Evolutionary conservation across 306 rosid genomes (phyloP).

Genomic region (Dalbergia cultrata): DNA sequence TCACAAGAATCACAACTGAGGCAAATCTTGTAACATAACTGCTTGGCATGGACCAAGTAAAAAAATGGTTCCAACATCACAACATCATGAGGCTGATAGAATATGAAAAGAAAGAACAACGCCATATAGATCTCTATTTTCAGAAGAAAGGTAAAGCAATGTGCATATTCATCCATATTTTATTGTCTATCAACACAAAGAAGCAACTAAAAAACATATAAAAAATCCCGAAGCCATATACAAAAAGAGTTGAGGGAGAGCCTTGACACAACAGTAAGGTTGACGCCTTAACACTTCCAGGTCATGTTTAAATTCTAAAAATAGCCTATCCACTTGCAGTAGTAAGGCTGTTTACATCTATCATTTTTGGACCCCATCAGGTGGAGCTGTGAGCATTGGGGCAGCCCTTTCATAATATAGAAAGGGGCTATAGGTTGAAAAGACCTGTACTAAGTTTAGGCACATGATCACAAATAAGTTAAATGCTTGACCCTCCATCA

Average conservation of each 20-base stretch:
- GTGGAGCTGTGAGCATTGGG: too few relatives aligned
- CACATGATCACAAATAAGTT: conserved; percentile 38
- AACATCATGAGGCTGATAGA: conserved; percentile 20
- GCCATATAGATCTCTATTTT: conserved; percentile 10
- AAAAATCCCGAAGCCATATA: conserved; percentile 11
- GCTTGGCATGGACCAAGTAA: conserved; percentile 24
- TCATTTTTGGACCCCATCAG: too few relatives aligned
- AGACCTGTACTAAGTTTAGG: conserved; percentile 9
- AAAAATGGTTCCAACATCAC: conserved; percentile 20
- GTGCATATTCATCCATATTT: conserved; percentile 37
- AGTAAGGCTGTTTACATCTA: too few relatives aligned
- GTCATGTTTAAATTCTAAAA: too few relatives aligned
- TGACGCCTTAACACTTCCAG: too few relatives aligned
- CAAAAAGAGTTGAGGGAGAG: background rate
- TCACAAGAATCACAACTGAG: background rate
- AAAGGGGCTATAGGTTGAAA: background rate
- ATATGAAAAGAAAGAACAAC: conserved; percentile 14
- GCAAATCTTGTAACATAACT: conserved; percentile 34
- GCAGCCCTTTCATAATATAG: too few relatives aligned
- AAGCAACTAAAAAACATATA: background rate
- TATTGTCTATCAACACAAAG: conserved; percentile 4
- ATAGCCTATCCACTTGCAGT: too few relatives aligned
- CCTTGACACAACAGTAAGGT: too few relatives aligned
- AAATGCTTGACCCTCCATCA: conserved; percentile 8
- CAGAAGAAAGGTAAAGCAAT: background rate